A percentile compares a stretch with the other conserved stretches of the same genome.
phyloP scores from a whole-genome alignment of 1,284 basidiomycete genomes.

The Malassezia sp. region DNA sequence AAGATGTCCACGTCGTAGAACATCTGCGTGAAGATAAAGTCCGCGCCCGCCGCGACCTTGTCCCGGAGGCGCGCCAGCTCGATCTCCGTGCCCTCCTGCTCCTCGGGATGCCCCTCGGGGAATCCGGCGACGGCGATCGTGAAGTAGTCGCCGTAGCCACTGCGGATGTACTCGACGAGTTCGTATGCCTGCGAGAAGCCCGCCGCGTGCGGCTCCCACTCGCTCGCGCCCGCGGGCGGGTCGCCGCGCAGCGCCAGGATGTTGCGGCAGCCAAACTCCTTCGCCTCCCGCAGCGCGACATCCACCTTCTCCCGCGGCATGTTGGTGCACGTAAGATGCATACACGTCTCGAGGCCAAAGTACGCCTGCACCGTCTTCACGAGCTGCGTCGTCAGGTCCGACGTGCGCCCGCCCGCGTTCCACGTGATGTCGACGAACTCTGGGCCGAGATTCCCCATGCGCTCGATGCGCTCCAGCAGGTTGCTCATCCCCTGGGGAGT shows the following conservation, averaged over 20 bases:
- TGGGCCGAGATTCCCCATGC: constrained; percentile 87
- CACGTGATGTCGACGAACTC: constrained; percentile 98
- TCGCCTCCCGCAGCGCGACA: constrained; percentile 80
- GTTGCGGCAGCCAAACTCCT: constrained; percentile 80
- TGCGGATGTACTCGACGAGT: constrained; percentile 42
- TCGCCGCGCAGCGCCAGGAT: constrained; percentile 79
- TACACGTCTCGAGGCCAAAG: constrained; percentile 46
- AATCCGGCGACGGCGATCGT: constrained; percentile 45
- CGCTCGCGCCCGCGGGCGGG: constrained; percentile 45
- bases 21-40: constrained; percentile 91
- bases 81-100: constrained; percentile 46
- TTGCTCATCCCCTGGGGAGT: constrained; percentile 64
- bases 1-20: constrained; percentile 84
- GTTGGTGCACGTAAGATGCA: constrained; percentile 47
- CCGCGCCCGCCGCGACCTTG: constrained; percentile 73
- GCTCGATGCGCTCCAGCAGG: constrained; percentile 74
- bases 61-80: constrained; percentile 79
- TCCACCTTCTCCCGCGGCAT: constrained; percentile 87
- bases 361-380: constrained; percentile 63
- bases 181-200: constrained; percentile 41
- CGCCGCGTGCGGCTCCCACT: constrained; percentile 48
- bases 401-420: constrained; percentile 88
- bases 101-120: constrained; percentile 57
- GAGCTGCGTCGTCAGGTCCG: constrained; percentile 55
- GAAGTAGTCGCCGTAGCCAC: constrained; percentile 43